Evolutionary conservation across 306 rosid genomes (phyloP), one percentile per base, ranked within the genome.

Genomic region (Senna tora): DNA sequence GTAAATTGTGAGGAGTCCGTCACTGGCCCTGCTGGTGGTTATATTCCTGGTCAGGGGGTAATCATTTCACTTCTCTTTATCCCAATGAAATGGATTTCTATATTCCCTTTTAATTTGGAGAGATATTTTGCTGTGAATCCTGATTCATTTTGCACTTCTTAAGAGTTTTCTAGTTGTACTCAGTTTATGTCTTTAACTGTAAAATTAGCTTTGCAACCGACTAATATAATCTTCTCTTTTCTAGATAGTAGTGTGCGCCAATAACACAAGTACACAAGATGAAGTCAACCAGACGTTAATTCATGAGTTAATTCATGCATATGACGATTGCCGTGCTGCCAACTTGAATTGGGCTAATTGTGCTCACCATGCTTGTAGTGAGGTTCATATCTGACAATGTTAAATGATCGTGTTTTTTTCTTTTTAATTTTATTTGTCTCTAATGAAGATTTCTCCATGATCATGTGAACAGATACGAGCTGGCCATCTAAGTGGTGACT

Each of bases 321-420:
- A 68, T 67, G 97, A 90, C 33, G 94, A 93, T 22, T 93, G 98
- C 38, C 92, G 92, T 68, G 90, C 92, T 10, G 83, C 85, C 33
- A 90, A 90, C 75, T 77, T 93, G 80, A 78, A 90, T 21, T 93
- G 98, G 98, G 65, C 86, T 62, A 79, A 87, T 59, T 90, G 98
- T 72, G 93, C 97, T 61, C 98, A 93, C 84, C 98, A 90, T 76
- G 97, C 98, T 80, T 93, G 97, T 72, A 89, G 92, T 6, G 97
- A 93, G 96, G 98, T 90, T 69, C 38, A 64, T 13, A 50, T 77
- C 19, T 28, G 28, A 62, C 55, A 1, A 46, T 1, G 4, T 58
- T 55, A 21, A 46, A 72, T 78, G 30, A 56, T 70, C 22, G 21
- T 16, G 66, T 15, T 72, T 41, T 65, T 1, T 38, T 16, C 62